Conservation (phyloP, 345 rosid species). For the Hypericum androsaemum region DNA sequence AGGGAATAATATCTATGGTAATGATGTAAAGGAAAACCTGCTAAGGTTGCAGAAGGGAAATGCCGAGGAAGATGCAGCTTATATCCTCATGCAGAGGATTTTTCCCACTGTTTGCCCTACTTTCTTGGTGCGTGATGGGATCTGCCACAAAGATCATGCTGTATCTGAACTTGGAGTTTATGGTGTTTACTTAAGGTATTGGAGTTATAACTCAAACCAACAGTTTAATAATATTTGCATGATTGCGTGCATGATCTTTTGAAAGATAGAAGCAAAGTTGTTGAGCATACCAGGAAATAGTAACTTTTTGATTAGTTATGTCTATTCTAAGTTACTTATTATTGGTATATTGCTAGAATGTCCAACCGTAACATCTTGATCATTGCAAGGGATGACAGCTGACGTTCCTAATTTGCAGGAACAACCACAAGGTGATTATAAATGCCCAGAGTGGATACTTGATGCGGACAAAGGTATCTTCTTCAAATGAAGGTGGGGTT, state of each 20-base stretch:
- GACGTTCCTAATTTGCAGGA: slow-evolving; percentile 43
- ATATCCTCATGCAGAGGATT: slow-evolving; percentile 95
- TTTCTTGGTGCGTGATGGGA: slow-evolving; percentile 65
- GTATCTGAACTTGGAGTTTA: slow-evolving; percentile 90
- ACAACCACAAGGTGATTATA: slow-evolving; percentile 60
- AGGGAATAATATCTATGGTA: slow-evolving; percentile 78
- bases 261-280: no score
- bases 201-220: slow-evolving; percentile 1
- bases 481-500: slow-evolving; percentile 96
- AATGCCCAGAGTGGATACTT: slow-evolving; percentile 79
- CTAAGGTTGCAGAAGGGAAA: slow-evolving; percentile 52
- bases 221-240: no score
- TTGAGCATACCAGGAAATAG: no score
- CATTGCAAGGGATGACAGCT: no score
- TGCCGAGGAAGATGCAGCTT: slow-evolving; percentile 68
- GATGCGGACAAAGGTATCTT: slow-evolving; percentile 76
- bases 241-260: no score
- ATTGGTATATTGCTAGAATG: no score
- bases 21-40: slow-evolving; percentile 70
- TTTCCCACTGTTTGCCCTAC: slow-evolving; percentile 59
- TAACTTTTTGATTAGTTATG: no score
- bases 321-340: no score
- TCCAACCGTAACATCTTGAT: background rate
- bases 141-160: slow-evolving; percentile 55
- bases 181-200: slow-evolving; percentile 77